A percentile compares a stretch with the other conserved stretches of the same genome.
These are phyloP conservation scores for Pyrus betulifolia DNA, from an alignment of 306 rosid genomes.

Conservation along the genomic window DNA sequence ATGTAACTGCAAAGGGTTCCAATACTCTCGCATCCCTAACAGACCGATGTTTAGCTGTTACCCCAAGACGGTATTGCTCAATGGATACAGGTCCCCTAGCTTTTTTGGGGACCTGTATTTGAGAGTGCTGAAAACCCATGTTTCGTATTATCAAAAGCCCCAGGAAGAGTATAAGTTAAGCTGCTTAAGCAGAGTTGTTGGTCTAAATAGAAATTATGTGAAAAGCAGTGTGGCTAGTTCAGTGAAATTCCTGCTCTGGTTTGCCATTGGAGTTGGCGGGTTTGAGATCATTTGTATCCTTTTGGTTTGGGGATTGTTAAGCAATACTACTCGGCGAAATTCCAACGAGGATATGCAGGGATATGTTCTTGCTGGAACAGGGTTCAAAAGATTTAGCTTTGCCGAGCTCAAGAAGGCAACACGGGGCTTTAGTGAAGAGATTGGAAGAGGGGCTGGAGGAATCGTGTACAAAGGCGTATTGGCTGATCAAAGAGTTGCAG, in stretches of 20 bases:
- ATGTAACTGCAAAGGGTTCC: conserved; percentile 43
- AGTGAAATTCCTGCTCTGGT: conserved; percentile 26
- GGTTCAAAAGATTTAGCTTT: conserved; percentile 35
- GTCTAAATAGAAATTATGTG: conserved; percentile 10
- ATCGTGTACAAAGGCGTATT: conserved; percentile 31
- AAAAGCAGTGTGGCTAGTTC: conserved; percentile 3
- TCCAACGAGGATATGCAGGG: background rate
- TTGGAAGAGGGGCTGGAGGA: conserved; percentile 40
- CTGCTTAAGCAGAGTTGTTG: conserved; percentile 7
- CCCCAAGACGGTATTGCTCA: conserved; percentile 38
- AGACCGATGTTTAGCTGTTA: conserved; percentile 20
- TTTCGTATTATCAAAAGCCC: background rate
- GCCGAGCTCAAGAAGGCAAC: conserved; percentile 36
- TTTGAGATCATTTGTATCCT: conserved; percentile 33
- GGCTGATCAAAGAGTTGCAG: conserved; percentile 33
- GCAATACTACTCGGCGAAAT: background rate
- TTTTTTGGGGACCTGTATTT: conserved; percentile 31
- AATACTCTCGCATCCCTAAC: conserved; percentile 5
- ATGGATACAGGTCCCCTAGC: conserved; percentile 26
- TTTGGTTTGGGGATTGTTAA: conserved; percentile 19
- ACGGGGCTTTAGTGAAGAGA: conserved; percentile 26
- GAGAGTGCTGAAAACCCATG: conserved; percentile 24
- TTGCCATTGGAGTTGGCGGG: conserved; percentile 41
- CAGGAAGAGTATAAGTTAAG: background rate
- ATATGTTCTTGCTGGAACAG: conserved; percentile 12